Evolutionary conservation across 2,329 filamentous ascomycete genomes (phyloP).

Genomic region (Claviceps sp.): DNA sequence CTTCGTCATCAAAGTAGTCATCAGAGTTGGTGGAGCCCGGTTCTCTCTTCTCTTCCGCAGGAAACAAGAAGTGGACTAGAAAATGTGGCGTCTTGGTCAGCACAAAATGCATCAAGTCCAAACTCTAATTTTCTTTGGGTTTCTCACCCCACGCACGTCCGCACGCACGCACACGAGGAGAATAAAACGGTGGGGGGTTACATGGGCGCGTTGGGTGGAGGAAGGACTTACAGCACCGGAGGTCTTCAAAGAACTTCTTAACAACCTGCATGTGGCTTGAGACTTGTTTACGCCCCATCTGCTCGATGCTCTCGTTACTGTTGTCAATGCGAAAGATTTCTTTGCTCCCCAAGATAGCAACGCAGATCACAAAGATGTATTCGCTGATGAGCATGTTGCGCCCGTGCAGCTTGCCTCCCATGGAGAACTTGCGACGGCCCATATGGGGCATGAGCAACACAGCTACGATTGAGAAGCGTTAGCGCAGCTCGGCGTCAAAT

Average conservation of each 20-base stretch:
- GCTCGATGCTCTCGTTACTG: constrained; percentile 29
- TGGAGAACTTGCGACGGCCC: constrained; percentile 53
- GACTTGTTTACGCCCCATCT: constrained; percentile 49
- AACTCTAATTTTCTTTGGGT: neutral
- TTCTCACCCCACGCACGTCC: neutral
- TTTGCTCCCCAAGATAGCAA: constrained; percentile 26
- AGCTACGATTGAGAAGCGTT: constrained; percentile 21
- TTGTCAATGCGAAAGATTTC: constrained; percentile 30
- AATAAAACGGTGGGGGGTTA: neutral
- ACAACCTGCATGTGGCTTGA: constrained; percentile 60
- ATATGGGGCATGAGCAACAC: constrained; percentile 53
- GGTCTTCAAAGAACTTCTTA: constrained; percentile 50
- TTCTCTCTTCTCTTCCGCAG: constrained; percentile 41
- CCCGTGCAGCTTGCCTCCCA: constrained; percentile 49
- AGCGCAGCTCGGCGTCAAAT: constrained; percentile 6
- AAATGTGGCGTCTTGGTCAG: neutral
- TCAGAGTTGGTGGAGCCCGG: constrained; percentile 50
- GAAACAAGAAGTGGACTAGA: constrained; percentile 47
- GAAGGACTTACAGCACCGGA: constrained; percentile 46
- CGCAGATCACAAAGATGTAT: constrained; percentile 41
- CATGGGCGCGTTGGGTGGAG: neutral
- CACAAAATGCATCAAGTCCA: neutral
- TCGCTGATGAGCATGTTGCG: constrained; percentile 59
- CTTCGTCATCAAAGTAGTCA: constrained; percentile 28
- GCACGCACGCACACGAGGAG: neutral